These are phyloP conservation scores for Amylocystis lapponica DNA, from an alignment of 768 basidiomycete genomes.

Conservation along the genomic window DNA sequence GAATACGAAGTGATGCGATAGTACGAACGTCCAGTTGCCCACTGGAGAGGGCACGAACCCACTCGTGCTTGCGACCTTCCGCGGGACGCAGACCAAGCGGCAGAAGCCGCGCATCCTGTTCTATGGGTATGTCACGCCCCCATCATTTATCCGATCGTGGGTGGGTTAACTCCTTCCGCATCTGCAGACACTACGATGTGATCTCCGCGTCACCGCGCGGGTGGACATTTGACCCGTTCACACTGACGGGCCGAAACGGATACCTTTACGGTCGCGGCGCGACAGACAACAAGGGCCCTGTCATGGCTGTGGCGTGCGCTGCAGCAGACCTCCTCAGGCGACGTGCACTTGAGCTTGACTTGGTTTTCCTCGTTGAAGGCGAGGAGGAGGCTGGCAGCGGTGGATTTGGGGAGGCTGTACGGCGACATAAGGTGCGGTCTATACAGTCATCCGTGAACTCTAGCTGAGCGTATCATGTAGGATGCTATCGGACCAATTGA, in stretches of 20 bases:
- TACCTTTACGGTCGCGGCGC: constrained; percentile 89
- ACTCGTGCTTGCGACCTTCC: constrained; percentile 84
- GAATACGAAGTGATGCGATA: too few species aligned
- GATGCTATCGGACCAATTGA: constrained; percentile 81
- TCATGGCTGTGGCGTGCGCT: constrained; percentile 86
- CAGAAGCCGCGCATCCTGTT: constrained; percentile 74
- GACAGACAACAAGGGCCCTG: constrained; percentile 94
- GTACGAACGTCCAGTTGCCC: constrained; percentile 47
- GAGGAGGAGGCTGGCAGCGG: constrained; percentile 94
- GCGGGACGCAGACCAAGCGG: constrained; percentile 53
- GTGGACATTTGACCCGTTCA: constrained; percentile 86
- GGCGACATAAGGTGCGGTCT: constrained; percentile 58
- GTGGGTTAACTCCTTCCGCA: too few species aligned
- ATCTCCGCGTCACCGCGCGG: constrained; percentile 69
- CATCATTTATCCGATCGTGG: background rate
- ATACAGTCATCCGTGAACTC: background rate
- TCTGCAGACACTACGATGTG: constrained; percentile 93
- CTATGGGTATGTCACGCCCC: constrained; percentile 59
- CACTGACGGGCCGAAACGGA: constrained; percentile 75
- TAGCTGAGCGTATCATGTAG: constrained; percentile 32
- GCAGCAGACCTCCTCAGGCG: constrained; percentile 72
- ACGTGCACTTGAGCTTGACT: constrained; percentile 74
- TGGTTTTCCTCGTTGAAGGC: constrained; percentile 91
- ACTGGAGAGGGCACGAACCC: constrained; percentile 77
- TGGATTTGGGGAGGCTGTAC: constrained; percentile 78